These are phyloP conservation scores for Chlamydomonas sp. DNA, from an alignment of 139 green algal genomes.

Conservation along the genomic window DNA sequence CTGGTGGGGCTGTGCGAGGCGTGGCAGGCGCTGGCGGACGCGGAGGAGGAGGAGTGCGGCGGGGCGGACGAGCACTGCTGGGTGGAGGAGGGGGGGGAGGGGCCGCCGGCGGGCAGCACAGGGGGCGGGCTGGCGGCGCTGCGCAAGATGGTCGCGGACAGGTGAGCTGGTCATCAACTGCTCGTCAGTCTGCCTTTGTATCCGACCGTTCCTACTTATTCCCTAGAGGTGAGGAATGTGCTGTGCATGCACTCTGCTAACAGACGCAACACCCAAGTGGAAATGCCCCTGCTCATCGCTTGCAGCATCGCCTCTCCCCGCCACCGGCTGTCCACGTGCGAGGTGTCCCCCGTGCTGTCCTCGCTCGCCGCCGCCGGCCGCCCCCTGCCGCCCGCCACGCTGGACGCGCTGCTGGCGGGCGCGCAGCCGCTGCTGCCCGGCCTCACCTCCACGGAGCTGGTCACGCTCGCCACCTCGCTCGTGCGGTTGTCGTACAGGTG, in stretches of 20 bases:
- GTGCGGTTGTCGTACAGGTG: constrained; percentile 19
- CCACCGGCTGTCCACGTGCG: background rate
- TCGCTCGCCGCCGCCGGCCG: constrained; percentile 11
- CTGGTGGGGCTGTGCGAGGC: constrained; percentile 20
- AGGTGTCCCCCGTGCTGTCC: constrained; percentile 25
- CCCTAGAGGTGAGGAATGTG: too few relatives aligned
- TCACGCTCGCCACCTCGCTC: constrained; percentile 26
- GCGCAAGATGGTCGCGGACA: background rate
- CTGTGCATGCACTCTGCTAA: too few relatives aligned
- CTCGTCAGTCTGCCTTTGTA: background rate
- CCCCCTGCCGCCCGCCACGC: background rate
- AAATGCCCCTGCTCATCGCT: background rate
- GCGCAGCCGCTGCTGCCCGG: constrained; percentile 13
- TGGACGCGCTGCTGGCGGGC: constrained; percentile 11
- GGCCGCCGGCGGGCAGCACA: background rate
- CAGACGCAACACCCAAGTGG: background rate
- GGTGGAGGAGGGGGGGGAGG: background rate
- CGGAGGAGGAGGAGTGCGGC: background rate
- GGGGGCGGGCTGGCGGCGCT: background rate
- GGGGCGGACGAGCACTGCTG: background rate
- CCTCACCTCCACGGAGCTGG: constrained; percentile 5
- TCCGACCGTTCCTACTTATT: too few relatives aligned
- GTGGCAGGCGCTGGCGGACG: constrained; percentile 29
- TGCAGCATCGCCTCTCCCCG: background rate
- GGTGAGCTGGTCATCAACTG: background rate